These are phyloP conservation scores for Trichoderma gracile DNA, from an alignment of 2,329 filamentous ascomycete genomes.

Conservation along the genomic window DNA sequence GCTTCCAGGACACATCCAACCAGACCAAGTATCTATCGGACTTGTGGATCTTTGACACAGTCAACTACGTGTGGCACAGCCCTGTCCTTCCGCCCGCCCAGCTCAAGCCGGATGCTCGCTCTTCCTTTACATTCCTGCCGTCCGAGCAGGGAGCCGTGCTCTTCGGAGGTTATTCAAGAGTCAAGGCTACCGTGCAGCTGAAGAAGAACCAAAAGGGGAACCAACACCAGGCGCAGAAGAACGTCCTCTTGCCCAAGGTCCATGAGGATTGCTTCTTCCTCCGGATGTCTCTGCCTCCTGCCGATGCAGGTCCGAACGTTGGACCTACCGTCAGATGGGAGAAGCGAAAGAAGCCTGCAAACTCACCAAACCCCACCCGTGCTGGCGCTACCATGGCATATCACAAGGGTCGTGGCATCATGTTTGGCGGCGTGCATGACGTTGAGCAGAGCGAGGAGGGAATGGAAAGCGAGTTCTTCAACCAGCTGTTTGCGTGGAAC, in stretches of 20 bases:
- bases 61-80: slow-evolving; percentile 80
- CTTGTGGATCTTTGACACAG: slow-evolving; percentile 92
- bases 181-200: slow-evolving; percentile 69
- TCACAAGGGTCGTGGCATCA: slow-evolving; percentile 88
- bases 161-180: slow-evolving; percentile 89
- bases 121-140: slow-evolving; percentile 87
- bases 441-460: slow-evolving; percentile 89
- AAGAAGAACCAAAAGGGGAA: slow-evolving; percentile 65
- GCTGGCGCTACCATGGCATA: slow-evolving; percentile 92
- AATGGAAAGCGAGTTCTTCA: slow-evolving; percentile 97
- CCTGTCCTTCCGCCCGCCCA: slow-evolving; percentile 74
- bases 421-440: slow-evolving; percentile 94
- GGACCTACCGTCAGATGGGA: slow-evolving; percentile 85
- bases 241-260: slow-evolving; percentile 80
- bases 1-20: slow-evolving; percentile 95
- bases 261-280: slow-evolving; percentile 96
- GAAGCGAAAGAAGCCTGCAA: slow-evolving; percentile 86
- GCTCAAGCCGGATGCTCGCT: slow-evolving; percentile 85
- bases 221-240: slow-evolving; percentile 62
- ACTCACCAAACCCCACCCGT: slow-evolving; percentile 77
- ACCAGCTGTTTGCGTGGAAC: slow-evolving; percentile 88
- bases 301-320: slow-evolving; percentile 65
- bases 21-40: slow-evolving; percentile 93
- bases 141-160: slow-evolving; percentile 88
- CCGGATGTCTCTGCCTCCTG: slow-evolving; percentile 69